Conservation (phyloP, 306 rosid genomes). For the Quercus variabilis region DNA sequence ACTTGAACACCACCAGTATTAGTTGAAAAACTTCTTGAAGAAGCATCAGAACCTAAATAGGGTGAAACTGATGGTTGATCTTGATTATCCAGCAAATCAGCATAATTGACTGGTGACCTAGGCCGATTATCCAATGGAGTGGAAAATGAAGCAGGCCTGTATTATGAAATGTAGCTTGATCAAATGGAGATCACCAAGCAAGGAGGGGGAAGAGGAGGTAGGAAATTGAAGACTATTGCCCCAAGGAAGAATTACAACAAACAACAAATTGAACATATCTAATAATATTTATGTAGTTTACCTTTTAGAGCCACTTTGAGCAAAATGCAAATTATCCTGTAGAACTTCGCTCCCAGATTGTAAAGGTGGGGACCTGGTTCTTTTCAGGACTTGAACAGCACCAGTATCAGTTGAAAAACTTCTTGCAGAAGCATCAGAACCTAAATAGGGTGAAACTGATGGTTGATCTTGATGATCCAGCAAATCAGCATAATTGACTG, state of each 20-base stretch:
- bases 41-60: conserved; percentile 29
- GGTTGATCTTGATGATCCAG: conserved; percentile 32
- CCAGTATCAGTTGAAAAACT: conserved; percentile 27
- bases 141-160: conserved; percentile 43
- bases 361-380: conserved; percentile 53
- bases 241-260: background rate
- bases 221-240: background rate
- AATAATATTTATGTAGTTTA: conserved; percentile 15
- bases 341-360: conserved; percentile 15
- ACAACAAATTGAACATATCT: background rate
- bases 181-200: conserved; percentile 11
- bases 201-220: background rate
- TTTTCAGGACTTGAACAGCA: conserved; percentile 43
- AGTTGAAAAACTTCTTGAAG: conserved; percentile 27
- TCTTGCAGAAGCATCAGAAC: conserved; percentile 33
- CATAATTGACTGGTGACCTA: conserved; percentile 18
- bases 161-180: conserved; percentile 18
- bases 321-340: conserved; percentile 20
- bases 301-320: conserved; percentile 41
- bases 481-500: conserved; percentile 23
- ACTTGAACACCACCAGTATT: conserved; percentile 35
- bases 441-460: conserved; percentile 26
- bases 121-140: conserved; percentile 33
- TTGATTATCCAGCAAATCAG: conserved; percentile 25
- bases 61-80: conserved; percentile 35